Base-by-base conservation (phyloP, 306 rosid genomes). In the Urtica urens region DNA sequence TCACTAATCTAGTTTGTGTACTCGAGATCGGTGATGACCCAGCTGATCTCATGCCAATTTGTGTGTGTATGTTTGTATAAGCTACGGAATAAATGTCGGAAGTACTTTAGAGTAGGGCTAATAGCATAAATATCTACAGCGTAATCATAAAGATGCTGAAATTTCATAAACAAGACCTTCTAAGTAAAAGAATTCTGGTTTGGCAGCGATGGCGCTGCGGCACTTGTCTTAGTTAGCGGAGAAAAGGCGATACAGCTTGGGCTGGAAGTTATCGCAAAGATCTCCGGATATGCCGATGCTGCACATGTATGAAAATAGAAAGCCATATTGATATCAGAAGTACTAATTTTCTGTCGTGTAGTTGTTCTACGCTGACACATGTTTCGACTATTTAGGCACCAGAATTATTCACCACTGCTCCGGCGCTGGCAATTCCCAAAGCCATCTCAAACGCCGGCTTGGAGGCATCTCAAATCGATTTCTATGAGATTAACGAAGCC, bases 131-230 rank as follows among this genome's bases (percentile, higher is more conserved):
- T n/a, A n/a, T n/a, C n/a, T n/a, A n/a, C n/a, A n/a, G n/a, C n/a
- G n/a, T n/a, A n/a, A n/a, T n/a, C n/a, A n/a, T n/a, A n/a, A n/a
- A n/a, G n/a, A n/a, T n/a, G n/a, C n/a, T n/a, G n/a, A n/a, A n/a
- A n/a, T n/a, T n/a, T n/a, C n/a, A n/a, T n/a, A n/a, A n/a, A n/a
- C n/a, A n/a, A n/a, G n/a, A n/a, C n/a, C n/a, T n/a, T n/a, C n/a
- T n/a, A n/a, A 35, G 40, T 35, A 35, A 35, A 35, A 35, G n/a
- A 19, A 58, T 50, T 55, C 63, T 44, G 65, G 38, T 31, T 44
- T 60, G 55, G 53, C 71, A 92, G 99, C 72, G 99, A 92, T 57
- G 99, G 99, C 28, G 96, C 96, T 53, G 99, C 99, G 33, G 99
- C 99, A 55, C 60, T 92, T 64, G 93, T 92, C 70, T 67, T 92